Conservation (phyloP, 495 filamentous ascomycete genomes). For the Penicillium simplicissimum region DNA sequence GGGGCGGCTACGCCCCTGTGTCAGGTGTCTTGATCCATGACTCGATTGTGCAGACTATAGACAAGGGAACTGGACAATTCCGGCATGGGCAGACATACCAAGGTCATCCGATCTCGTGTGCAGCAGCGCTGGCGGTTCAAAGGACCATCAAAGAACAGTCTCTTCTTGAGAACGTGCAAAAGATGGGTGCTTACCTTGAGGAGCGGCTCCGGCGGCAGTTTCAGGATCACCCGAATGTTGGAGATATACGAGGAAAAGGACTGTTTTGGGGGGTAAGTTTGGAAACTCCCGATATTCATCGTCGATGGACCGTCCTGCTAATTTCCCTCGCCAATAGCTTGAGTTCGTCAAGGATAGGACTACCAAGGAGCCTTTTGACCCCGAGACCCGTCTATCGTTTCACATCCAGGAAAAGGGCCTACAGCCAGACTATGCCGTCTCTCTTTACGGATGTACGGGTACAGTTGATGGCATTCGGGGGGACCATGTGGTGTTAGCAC, state of each 20-base stretch:
- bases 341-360: constrained; percentile 60
- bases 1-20: constrained; percentile 64
- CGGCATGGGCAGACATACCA: constrained; percentile 63
- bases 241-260: constrained; percentile 58
- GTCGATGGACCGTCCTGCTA: neutral
- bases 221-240: constrained; percentile 46
- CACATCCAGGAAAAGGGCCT: constrained; percentile 57
- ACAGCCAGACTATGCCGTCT: constrained; percentile 55
- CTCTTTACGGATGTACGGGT: constrained; percentile 69
- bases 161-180: constrained; percentile 49
- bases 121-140: constrained; percentile 57
- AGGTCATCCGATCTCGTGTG: constrained; percentile 57
- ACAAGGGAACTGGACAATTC: constrained; percentile 56
- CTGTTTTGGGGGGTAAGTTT: constrained; percentile 56
- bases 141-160: constrained; percentile 47
- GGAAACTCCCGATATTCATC: neutral
- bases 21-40: constrained; percentile 59
- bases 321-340: constrained; percentile 32
- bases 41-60: constrained; percentile 54
- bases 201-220: constrained; percentile 35
- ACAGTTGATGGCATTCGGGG: constrained; percentile 66
- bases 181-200: constrained; percentile 49
- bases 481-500: constrained; percentile 76
- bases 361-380: constrained; percentile 56
- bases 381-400: constrained; percentile 35